Evolutionary conservation across 345 rosid species (phyloP).

Genomic region (Eutrema heterophyllum): DNA sequence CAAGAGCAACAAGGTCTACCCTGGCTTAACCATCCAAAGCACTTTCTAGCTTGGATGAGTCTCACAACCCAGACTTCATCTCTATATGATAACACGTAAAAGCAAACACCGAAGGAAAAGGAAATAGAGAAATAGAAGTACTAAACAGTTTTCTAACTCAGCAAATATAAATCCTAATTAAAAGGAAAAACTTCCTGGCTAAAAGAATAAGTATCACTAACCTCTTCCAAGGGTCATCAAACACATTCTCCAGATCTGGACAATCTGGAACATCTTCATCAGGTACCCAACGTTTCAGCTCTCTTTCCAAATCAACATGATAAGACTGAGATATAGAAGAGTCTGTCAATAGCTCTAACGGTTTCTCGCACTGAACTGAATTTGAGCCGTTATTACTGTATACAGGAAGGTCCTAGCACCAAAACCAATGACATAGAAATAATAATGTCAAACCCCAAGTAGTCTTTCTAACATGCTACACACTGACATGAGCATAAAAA

Average conservation of each 20-base stretch:
- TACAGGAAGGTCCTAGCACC: constrained; percentile 65
- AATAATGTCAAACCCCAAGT: constrained; percentile 8
- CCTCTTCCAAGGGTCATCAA: constrained; percentile 77
- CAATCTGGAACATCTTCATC: constrained; percentile 66
- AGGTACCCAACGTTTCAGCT: constrained; percentile 88
- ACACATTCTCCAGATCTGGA: constrained; percentile 72
- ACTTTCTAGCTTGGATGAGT: constrained; percentile 1
- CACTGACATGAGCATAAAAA: not conserved
- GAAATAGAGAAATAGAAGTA: not conserved
- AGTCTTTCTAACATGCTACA: not conserved
- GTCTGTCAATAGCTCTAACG: constrained; percentile 70
- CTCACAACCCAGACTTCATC: not conserved
- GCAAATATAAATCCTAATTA: not conserved
- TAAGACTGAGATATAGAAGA: constrained; percentile 69
- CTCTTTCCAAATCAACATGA: constrained; percentile 61
- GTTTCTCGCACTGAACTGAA: constrained; percentile 50
- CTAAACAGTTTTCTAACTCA: not conserved
- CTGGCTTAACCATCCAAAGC: not conserved
- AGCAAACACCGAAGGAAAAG: not conserved
- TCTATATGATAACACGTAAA: not conserved
- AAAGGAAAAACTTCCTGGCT: constrained; percentile 5
- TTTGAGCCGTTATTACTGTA: constrained; percentile 50
- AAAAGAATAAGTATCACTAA: constrained; percentile 30
- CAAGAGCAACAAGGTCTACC: not conserved
- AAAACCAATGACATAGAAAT: constrained; percentile 1